Percentiles rank a stretch among this genome's conserved stretches.
phyloP scores from a whole-genome alignment of 2,329 filamentous ascomycete genomes.

The Colletotrichum eremochloae region DNA sequence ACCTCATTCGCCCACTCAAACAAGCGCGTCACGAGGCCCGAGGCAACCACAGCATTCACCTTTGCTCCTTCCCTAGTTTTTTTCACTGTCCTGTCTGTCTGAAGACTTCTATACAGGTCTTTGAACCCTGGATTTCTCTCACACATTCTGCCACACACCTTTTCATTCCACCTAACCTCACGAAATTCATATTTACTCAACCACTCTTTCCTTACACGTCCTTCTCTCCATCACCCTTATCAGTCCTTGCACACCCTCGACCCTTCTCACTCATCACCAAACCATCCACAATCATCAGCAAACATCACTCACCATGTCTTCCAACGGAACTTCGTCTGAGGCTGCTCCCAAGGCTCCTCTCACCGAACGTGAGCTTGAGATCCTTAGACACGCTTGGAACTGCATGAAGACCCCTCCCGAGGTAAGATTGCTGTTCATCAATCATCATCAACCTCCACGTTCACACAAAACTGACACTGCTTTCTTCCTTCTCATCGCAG shows the following conservation, averaged over 20 bases:
- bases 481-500: conserved; percentile 27
- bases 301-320: conserved; percentile 7
- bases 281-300: background rate
- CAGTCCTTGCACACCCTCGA: background rate
- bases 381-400: conserved; percentile 45
- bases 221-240: background rate
- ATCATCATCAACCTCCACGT: background rate
- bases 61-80: background rate
- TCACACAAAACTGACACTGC: background rate
- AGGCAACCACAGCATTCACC: background rate
- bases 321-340: background rate
- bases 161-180: background rate
- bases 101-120: no score
- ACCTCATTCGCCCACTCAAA: background rate
- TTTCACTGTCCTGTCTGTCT: background rate
- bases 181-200: background rate
- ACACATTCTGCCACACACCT: background rate
- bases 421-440: conserved; percentile 32
- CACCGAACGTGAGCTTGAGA: conserved; percentile 45
- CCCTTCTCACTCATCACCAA: background rate
- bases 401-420: conserved; percentile 47
- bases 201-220: background rate
- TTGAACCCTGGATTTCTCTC: background rate
- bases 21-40: background rate
- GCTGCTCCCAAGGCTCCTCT: conserved; percentile 33